A percentile compares a stretch with the other conserved stretches of the same genome.
phyloP scores from a whole-genome alignment of 305 asterid species.

The Vinca major region DNA sequence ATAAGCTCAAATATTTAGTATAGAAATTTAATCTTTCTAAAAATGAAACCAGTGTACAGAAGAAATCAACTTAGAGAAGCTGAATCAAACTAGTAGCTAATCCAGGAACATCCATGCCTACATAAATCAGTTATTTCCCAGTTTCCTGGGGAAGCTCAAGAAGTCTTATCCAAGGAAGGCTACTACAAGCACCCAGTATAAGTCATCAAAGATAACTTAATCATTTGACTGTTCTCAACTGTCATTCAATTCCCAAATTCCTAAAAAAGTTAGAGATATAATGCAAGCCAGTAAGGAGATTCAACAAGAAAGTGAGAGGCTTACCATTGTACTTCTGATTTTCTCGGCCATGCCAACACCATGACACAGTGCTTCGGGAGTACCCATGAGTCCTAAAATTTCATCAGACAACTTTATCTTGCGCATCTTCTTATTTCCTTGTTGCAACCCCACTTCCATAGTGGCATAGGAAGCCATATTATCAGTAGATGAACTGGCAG shows the following conservation, averaged over 20 bases:
- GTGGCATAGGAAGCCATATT: slow-evolving; percentile 31
- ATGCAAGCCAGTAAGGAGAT: neutral
- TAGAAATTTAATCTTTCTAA: neutral
- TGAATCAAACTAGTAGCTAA: slow-evolving; percentile 10
- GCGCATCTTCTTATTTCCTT: slow-evolving; percentile 37
- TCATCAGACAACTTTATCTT: slow-evolving; percentile 43
- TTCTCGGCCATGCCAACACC: slow-evolving; percentile 35
- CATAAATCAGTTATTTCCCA: neutral
- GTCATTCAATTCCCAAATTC: neutral
- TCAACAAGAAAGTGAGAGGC: slow-evolving; percentile 17
- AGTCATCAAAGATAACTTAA: neutral
- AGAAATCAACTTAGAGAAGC: neutral
- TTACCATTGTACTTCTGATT: slow-evolving; percentile 27
- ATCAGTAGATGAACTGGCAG: slow-evolving; percentile 25
- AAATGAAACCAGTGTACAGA: neutral
- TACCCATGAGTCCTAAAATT: slow-evolving; percentile 28
- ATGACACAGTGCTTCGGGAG: slow-evolving; percentile 38
- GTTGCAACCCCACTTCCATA: slow-evolving; percentile 33
- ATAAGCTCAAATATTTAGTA: neutral
- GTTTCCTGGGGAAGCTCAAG: neutral
- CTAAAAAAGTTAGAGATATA: slow-evolving; percentile 2
- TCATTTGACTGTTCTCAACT: neutral
- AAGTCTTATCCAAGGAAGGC: neutral
- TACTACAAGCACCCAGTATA: neutral
- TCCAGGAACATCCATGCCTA: slow-evolving; percentile 4